Evolutionary conservation across 352 stramenopile genomes (phyloP).

Genomic region (Phytophthora lateralis): DNA sequence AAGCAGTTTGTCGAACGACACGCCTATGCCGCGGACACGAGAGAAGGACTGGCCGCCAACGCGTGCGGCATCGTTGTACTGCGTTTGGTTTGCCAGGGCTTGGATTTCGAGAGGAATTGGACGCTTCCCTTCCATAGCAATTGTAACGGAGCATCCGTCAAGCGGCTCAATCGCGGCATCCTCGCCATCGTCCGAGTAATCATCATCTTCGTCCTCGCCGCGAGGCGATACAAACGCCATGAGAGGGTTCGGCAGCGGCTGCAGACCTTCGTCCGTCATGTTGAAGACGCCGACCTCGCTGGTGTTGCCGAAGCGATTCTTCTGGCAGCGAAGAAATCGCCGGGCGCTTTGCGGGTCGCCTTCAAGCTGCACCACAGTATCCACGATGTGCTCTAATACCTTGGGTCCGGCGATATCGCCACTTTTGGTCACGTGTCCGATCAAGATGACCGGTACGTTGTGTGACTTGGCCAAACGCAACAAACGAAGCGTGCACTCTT

Average conservation of each 20-base stretch:
- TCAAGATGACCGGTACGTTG: slow-evolving; percentile 92
- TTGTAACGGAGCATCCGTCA: slow-evolving; percentile 89
- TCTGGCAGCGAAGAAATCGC: slow-evolving; percentile 93
- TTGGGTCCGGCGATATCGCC: slow-evolving; percentile 96
- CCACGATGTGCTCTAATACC: slow-evolving; percentile 91
- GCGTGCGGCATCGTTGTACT: slow-evolving; percentile 40
- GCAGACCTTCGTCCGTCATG: slow-evolving; percentile 90
- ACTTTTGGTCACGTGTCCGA: slow-evolving; percentile 97
- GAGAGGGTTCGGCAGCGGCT: slow-evolving; percentile 79
- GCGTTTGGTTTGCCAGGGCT: slow-evolving; percentile 83
- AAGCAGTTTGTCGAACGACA: slow-evolving; percentile 89
- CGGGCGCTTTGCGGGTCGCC: slow-evolving; percentile 83
- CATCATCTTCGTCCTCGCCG: slow-evolving; percentile 32
- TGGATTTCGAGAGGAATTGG: slow-evolving; percentile 96
- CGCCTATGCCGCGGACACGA: slow-evolving; percentile 76
- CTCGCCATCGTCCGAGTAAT: slow-evolving; percentile 30
- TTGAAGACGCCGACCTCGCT: slow-evolving; percentile 97
- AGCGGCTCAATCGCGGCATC: slow-evolving; percentile 33
- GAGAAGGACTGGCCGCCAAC: slow-evolving; percentile 46
- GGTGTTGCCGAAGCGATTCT: slow-evolving; percentile 96
- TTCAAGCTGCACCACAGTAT: slow-evolving; percentile 97
- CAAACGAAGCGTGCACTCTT: slow-evolving; percentile 94
- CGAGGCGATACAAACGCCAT: slow-evolving; percentile 77
- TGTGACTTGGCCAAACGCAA: slow-evolving; percentile 93
- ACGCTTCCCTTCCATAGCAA: slow-evolving; percentile 94